Percentiles rank a stretch among this genome's conserved stretches.
Conservation (phyloP, 176 grass and related monocot species). For the Urochloa ruziziensis region DNA sequence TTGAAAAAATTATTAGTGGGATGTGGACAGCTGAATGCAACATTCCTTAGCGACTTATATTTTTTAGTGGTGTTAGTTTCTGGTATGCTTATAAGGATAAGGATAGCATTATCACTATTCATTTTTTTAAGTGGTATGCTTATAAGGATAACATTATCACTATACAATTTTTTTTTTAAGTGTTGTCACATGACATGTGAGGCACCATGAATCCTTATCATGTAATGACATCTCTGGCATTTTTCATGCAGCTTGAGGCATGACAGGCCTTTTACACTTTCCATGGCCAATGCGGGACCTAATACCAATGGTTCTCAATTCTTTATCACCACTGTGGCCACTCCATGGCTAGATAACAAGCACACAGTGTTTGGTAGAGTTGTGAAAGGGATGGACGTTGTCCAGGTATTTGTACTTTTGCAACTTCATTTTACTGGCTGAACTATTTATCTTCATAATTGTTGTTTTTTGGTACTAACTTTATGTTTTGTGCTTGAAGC, state of each 20-base stretch:
- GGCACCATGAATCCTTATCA: background rate
- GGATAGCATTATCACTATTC: background rate
- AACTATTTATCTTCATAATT: background rate
- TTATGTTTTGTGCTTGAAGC: conserved; percentile 38
- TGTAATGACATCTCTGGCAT: background rate
- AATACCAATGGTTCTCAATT: conserved; percentile 98
- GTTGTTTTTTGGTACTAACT: conserved; percentile 18
- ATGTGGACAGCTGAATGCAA: background rate
- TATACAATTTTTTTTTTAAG: background rate
- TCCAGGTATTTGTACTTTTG: conserved; percentile 59
- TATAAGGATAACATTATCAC: background rate
- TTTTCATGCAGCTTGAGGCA: conserved; percentile 85
- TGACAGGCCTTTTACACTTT: conserved; percentile 94
- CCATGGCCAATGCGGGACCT: conserved; percentile 98
- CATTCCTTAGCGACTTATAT: background rate
- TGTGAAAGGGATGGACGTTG: conserved; percentile 99
- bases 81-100: background rate
- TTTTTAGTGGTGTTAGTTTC: background rate
- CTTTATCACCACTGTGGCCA: conserved; percentile 96
- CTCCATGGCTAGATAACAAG: conserved; percentile 98
- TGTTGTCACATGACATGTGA: background rate
- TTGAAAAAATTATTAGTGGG: no score
- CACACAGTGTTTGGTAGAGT: conserved; percentile 98
- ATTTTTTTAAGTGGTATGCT: background rate
- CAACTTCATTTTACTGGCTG: background rate